Percentiles rank a stretch among this genome's conserved stretches.
Evolutionary conservation across 2,329 filamentous ascomycete genomes (phyloP).

Genomic region (Neopestalotiopsis rosae): DNA sequence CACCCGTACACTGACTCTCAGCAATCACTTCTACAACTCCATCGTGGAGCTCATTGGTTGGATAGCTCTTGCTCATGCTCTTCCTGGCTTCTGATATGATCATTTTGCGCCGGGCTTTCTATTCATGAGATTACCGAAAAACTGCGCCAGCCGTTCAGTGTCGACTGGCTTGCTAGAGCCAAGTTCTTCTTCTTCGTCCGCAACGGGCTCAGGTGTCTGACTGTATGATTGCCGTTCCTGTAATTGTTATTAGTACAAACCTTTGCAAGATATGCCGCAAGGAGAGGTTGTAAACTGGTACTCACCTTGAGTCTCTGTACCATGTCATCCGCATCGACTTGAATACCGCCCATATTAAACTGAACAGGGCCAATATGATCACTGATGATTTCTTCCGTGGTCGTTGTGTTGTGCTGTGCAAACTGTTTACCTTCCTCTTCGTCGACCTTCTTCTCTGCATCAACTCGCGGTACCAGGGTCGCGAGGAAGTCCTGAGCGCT

Average conservation of each 20-base stretch:
- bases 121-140: constrained; percentile 66
- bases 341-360: constrained; percentile 98
- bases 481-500: constrained; percentile 80
- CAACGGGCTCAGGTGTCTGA: constrained; percentile 49
- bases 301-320: constrained; percentile 81
- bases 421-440: constrained; percentile 49
- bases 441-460: constrained; percentile 63
- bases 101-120: constrained; percentile 43
- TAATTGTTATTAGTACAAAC: constrained; percentile 28
- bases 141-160: constrained; percentile 63
- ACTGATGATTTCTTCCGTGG: constrained; percentile 54
- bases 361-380: constrained; percentile 94
- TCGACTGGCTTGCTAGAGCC: constrained; percentile 46
- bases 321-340: constrained; percentile 95
- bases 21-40: neutral
- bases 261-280: neutral
- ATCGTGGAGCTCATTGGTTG: neutral
- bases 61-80: neutral
- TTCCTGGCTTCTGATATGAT: neutral
- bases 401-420: constrained; percentile 31
- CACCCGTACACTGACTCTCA: neutral
- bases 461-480: constrained; percentile 77
- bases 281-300: constrained; percentile 1
- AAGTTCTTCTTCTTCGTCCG: constrained; percentile 42
- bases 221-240: constrained; percentile 64